Conservation (phyloP, 129 eudicot genomes). For the Erigeron canadensis region DNA sequence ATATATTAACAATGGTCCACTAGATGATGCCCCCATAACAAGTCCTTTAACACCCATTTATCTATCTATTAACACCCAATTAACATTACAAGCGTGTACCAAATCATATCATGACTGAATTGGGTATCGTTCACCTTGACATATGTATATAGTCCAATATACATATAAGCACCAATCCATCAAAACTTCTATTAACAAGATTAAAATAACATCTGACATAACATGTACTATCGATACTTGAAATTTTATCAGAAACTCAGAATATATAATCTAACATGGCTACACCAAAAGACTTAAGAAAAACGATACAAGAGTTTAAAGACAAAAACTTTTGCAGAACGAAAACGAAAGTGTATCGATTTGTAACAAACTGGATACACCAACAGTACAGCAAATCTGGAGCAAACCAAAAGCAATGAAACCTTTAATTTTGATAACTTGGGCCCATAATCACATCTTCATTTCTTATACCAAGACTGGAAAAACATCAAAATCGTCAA, state of each 20-base stretch:
- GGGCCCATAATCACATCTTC: slow-evolving; percentile 6
- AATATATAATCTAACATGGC: not conserved
- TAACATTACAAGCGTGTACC: too few relatives aligned
- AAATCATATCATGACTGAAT: too few relatives aligned
- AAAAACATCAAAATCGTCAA: not conserved
- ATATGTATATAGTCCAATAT: too few relatives aligned
- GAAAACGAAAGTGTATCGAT: not conserved
- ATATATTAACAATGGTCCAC: slow-evolving; percentile 3
- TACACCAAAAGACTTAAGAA: not conserved
- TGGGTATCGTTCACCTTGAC: too few relatives aligned
- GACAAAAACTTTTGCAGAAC: not conserved
- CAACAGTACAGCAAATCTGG: not conserved
- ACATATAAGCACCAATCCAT: not conserved
- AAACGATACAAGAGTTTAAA: not conserved
- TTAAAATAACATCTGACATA: not conserved
- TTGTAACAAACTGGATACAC: not conserved
- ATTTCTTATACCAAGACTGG: not conserved
- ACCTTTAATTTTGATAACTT: not conserved
- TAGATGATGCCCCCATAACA: not conserved
- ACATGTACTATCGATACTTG: not conserved
- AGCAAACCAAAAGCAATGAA: not conserved
- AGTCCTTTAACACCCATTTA: not conserved
- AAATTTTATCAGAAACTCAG: not conserved
- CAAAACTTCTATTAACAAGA: not conserved
- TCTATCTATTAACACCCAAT: too few relatives aligned